These are phyloP conservation scores for Rhizophora apiculata DNA, from an alignment of 345 rosid species.

Conservation along the genomic window DNA sequence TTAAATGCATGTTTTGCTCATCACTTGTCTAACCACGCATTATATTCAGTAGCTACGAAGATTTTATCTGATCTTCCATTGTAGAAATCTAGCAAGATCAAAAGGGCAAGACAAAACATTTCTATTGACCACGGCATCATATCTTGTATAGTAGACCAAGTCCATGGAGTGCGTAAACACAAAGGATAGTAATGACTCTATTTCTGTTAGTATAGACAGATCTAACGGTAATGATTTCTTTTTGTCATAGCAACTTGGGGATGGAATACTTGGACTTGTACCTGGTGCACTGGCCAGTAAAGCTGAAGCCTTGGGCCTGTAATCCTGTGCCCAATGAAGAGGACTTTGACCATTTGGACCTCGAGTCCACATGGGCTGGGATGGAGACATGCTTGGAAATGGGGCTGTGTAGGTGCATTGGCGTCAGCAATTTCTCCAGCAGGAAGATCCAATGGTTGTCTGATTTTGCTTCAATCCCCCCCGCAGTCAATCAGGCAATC, in stretches of 20 bases:
- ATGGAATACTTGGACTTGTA: conserved; percentile 81
- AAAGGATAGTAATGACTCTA: too few relatives aligned
- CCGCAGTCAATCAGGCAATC: conserved; percentile 67
- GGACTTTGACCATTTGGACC: conserved; percentile 61
- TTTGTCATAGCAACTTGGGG: conserved; percentile 45
- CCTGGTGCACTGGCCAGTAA: conserved; percentile 93
- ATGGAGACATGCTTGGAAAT: conserved; percentile 78
- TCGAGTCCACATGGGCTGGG: conserved; percentile 71
- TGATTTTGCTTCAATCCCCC: conserved; percentile 60
- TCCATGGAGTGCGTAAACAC: too few relatives aligned
- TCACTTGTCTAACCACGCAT: too few relatives aligned
- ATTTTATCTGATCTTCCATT: too few relatives aligned
- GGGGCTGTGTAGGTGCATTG: conserved; percentile 68
- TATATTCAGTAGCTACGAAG: too few relatives aligned
- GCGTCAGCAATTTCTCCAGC: conserved; percentile 88
- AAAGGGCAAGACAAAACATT: too few relatives aligned
- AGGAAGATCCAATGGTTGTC: conserved; percentile 49
- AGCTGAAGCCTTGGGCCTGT: conserved; percentile 60
- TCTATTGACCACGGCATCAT: too few relatives aligned
- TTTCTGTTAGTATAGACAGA: not conserved
- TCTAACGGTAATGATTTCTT: not conserved
- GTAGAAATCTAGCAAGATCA: too few relatives aligned
- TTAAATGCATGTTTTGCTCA: too few relatives aligned
- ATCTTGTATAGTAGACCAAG: too few relatives aligned
- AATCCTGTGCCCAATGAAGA: conserved; percentile 58